These are phyloP conservation scores for Aquilaria malaccensis DNA, from an alignment of 345 rosid genomes.

Conservation along the genomic window DNA sequence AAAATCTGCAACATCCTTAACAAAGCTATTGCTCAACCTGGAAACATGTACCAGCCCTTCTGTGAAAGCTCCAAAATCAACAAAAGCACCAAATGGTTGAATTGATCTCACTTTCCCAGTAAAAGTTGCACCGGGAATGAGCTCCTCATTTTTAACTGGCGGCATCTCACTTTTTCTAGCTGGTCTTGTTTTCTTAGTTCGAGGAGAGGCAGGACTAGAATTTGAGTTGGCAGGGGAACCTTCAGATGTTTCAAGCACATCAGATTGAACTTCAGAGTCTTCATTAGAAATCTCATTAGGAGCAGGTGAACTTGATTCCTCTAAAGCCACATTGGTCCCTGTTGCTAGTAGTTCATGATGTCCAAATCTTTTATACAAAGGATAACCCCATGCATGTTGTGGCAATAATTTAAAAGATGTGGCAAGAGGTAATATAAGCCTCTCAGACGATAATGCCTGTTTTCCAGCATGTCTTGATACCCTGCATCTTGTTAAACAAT, in stretches of 20 bases:
- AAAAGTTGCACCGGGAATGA: slow-evolving; percentile 66
- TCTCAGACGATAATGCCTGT: slow-evolving; percentile 20
- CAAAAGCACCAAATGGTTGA: slow-evolving; percentile 92
- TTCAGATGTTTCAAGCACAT: slow-evolving; percentile 26
- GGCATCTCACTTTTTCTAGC: slow-evolving; percentile 82
- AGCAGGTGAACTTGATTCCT: slow-evolving; percentile 49
- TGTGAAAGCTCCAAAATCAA: slow-evolving; percentile 85
- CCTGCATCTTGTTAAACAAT: slow-evolving; percentile 35
- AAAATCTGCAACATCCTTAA: slow-evolving; percentile 70
- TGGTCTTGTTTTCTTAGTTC: slow-evolving; percentile 38
- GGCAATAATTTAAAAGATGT: slow-evolving; percentile 49
- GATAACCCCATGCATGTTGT: slow-evolving; percentile 25
- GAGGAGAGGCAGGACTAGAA: slow-evolving; percentile 26
- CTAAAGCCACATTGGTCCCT: slow-evolving; percentile 59
- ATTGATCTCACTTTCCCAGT: slow-evolving; percentile 85
- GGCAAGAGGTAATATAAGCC: slow-evolving; percentile 37
- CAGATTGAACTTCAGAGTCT: slow-evolving; percentile 27
- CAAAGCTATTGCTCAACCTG: slow-evolving; percentile 64
- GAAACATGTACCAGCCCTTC: slow-evolving; percentile 93
- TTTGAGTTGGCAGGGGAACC: slow-evolving; percentile 25
- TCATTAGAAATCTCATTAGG: slow-evolving; percentile 29
- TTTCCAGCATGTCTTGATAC: slow-evolving; percentile 37
- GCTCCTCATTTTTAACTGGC: slow-evolving; percentile 70
- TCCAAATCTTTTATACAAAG: slow-evolving; percentile 29
- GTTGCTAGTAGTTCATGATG: slow-evolving; percentile 36